Evolutionary conservation across 2,329 filamentous ascomycete species (phyloP).

Genomic region (Sclerotinia subarctica): DNA sequence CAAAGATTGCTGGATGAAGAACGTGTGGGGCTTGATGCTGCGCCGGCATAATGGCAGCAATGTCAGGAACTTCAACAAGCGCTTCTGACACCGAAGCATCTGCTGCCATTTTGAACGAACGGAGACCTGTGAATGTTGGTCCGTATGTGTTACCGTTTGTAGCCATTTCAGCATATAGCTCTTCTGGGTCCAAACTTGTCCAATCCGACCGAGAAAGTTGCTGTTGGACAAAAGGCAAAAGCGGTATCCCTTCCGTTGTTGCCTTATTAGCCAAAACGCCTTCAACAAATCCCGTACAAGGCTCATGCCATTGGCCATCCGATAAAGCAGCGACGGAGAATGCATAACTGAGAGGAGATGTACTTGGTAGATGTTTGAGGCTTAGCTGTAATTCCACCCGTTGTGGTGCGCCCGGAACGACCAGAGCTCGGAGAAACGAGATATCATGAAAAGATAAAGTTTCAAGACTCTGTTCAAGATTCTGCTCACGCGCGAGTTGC

Average conservation of each 20-base stretch:
- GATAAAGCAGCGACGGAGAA: too few species aligned
- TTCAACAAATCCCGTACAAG: too few species aligned
- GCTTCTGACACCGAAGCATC: neutral
- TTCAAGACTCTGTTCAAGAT: too few species aligned
- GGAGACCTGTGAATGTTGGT: neutral
- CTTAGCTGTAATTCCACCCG: slow-evolving; percentile 27
- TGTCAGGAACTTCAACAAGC: slow-evolving; percentile 28
- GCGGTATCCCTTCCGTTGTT: too few species aligned
- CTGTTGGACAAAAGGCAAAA: too few species aligned
- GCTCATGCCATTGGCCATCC: too few species aligned
- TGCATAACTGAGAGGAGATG: too few species aligned
- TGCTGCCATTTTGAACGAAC: neutral
- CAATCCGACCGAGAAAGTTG: too few species aligned
- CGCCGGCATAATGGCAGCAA: slow-evolving; percentile 38
- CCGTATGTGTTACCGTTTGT: neutral
- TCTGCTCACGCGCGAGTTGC: too few species aligned
- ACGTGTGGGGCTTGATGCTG: slow-evolving; percentile 37
- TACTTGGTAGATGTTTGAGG: neutral
- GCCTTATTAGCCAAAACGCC: too few species aligned
- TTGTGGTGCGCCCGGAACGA: slow-evolving; percentile 29
- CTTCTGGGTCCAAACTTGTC: neutral
- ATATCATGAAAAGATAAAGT: slow-evolving; percentile 28
- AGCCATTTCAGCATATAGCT: slow-evolving; percentile 26
- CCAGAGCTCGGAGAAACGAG: slow-evolving; percentile 29
- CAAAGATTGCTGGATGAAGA: slow-evolving; percentile 41